phyloP scores from a whole-genome alignment of 129 eudicot genomes.

The Pseudognaphalium luteoalbum region DNA sequence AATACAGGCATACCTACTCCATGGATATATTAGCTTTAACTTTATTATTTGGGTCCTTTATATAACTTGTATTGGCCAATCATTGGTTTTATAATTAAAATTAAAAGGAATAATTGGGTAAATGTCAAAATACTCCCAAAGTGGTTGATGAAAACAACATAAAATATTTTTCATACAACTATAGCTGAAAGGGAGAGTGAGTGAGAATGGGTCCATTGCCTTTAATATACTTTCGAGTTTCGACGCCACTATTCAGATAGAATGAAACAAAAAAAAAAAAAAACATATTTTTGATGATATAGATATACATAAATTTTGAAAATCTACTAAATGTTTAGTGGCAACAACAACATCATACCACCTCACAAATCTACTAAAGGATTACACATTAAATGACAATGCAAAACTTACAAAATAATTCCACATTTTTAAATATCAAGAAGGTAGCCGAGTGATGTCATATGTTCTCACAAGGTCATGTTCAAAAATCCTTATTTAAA shows the following conservation, averaged over 20 bases:
- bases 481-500: no score
- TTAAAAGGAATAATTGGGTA: slow-evolving; percentile 40
- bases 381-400: no score
- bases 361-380: no score
- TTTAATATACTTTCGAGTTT: background rate
- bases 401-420: no score
- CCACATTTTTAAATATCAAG: no score
- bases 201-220: slow-evolving; percentile 31
- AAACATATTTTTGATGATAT: background rate
- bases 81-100: slow-evolving; percentile 33
- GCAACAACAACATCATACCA: no score
- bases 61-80: slow-evolving; percentile 45
- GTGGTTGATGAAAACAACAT: slow-evolving; percentile 45
- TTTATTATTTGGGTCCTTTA: slow-evolving; percentile 28
- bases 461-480: no score
- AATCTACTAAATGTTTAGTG: background rate
- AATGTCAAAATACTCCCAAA: slow-evolving; percentile 41
- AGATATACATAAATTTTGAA: background rate
- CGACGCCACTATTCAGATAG: background rate
- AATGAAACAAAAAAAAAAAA: no score
- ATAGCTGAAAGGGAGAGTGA: slow-evolving; percentile 22
- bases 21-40: slow-evolving; percentile 23
- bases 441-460: no score
- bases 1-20: slow-evolving; percentile 45
- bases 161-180: slow-evolving; percentile 32